Conservation (phyloP, 2,329 filamentous ascomycete species). For the Chaetomiaceae sp. region DNA sequence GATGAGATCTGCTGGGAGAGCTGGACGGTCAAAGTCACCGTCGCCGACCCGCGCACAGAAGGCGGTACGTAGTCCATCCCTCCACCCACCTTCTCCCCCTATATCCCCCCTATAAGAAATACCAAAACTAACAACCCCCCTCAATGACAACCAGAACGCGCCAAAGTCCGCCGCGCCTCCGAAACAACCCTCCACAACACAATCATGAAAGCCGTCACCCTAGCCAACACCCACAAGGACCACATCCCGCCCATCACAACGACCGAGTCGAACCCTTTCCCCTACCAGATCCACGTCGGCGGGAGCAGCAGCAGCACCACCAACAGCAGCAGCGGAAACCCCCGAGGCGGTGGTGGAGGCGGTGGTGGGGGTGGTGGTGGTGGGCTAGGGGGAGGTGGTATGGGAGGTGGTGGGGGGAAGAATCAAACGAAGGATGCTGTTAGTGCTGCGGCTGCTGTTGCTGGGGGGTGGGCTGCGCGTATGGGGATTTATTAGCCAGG, state of each 20-base stretch:
- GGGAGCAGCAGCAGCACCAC: conserved; percentile 33
- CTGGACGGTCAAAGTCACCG: conserved; percentile 91
- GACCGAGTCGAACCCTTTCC: conserved; percentile 86
- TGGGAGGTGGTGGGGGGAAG: background rate
- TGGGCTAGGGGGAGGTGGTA: too few species aligned
- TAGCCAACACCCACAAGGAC: conserved; percentile 83
- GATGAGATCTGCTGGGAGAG: conserved; percentile 97
- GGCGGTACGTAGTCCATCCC: conserved; percentile 57
- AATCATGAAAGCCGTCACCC: conserved; percentile 82
- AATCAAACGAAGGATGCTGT: conserved; percentile 8
- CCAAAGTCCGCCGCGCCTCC: conserved; percentile 86
- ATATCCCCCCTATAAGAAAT: too few species aligned
- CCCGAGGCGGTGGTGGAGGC: background rate
- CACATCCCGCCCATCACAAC: conserved; percentile 97
- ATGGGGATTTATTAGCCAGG: conserved; percentile 65
- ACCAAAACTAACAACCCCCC: background rate
- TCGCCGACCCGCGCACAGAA: conserved; percentile 83
- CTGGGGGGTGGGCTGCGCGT: conserved; percentile 63
- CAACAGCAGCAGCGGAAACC: background rate
- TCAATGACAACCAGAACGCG: too few species aligned
- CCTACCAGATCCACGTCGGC: conserved; percentile 84
- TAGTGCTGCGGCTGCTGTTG: conserved; percentile 1
- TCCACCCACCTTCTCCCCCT: background rate
- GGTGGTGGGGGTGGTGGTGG: background rate
- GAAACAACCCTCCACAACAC: conserved; percentile 82